phyloP scores from a whole-genome alignment of 108 stramenopile species.

The Pseudonitzschia multiseries region DNA sequence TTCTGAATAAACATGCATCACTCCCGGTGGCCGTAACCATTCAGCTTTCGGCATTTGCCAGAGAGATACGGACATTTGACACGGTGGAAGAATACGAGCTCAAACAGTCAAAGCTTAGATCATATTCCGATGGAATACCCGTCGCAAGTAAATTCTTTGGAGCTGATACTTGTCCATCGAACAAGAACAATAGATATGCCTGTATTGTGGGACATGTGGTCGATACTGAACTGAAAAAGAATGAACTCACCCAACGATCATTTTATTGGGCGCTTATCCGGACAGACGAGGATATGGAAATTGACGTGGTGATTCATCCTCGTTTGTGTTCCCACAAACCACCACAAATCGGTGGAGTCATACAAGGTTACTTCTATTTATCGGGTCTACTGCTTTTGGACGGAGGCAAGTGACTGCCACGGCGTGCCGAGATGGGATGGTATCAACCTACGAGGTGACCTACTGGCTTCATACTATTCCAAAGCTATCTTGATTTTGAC shows the following conservation, averaged over 20 bases:
- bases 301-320: background rate
- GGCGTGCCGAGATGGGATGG: too few relatives aligned
- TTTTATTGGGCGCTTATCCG: background rate
- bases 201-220: background rate
- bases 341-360: background rate
- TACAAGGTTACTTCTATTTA: background rate
- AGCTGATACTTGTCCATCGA: background rate
- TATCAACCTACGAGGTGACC: too few relatives aligned
- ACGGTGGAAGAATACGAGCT: background rate
- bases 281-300: background rate
- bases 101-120: background rate
- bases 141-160: too few relatives aligned
- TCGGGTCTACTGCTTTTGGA: background rate
- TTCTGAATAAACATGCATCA: background rate
- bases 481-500: too few relatives aligned
- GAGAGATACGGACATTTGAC: conserved; percentile 2
- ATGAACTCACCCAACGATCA: background rate
- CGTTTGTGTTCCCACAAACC: background rate
- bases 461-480: too few relatives aligned
- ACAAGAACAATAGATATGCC: background rate
- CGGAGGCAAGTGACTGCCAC: background rate
- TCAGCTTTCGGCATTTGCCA: conserved; percentile 1
- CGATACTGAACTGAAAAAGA: background rate
- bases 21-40: background rate
- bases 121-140: background rate